Percentiles rank a stretch among this genome's conserved stretches.
Conservation (phyloP, 2,329 filamentous ascomycete species). For the Xylariaceae sp. region DNA sequence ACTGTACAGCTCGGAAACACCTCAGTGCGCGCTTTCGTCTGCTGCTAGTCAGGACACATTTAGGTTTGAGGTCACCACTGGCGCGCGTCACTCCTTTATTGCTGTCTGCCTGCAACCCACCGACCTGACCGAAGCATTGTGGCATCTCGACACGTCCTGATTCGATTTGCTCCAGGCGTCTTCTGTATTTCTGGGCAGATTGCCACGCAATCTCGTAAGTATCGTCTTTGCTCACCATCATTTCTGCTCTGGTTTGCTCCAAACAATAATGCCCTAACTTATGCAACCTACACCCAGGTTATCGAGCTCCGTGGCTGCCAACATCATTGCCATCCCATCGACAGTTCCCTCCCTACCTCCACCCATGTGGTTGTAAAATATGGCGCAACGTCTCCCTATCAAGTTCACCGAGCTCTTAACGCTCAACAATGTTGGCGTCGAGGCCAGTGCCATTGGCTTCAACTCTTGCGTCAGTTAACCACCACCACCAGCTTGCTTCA, state of each 20-base stretch:
- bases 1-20: no score
- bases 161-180: slow-evolving; percentile 20
- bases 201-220: slow-evolving; percentile 1
- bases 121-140: slow-evolving; percentile 21
- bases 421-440: slow-evolving; percentile 46
- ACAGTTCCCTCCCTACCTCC: slow-evolving; percentile 13
- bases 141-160: slow-evolving; percentile 19
- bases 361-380: slow-evolving; percentile 35
- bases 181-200: slow-evolving; percentile 13
- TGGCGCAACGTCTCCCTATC: slow-evolving; percentile 72
- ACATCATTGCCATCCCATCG: slow-evolving; percentile 4
- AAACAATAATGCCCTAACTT: no score
- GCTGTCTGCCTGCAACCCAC: slow-evolving; percentile 6
- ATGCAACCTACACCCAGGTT: no score
- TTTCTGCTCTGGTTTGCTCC: slow-evolving; percentile 4
- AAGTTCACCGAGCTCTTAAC: slow-evolving; percentile 90
- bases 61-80: slow-evolving; percentile 11
- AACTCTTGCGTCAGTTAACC: slow-evolving; percentile 66
- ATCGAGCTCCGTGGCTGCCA: slow-evolving; percentile 10
- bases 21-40: slow-evolving; percentile 7
- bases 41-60: neutral
- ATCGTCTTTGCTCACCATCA: slow-evolving; percentile 3
- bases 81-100: slow-evolving; percentile 23
- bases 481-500: slow-evolving; percentile 33
- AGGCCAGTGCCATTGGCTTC: slow-evolving; percentile 65